Percentiles rank a stretch among this genome's conserved stretches.
Conservation (phyloP, 164 flowering plant genomes). For the Vitis cinerea region DNA sequence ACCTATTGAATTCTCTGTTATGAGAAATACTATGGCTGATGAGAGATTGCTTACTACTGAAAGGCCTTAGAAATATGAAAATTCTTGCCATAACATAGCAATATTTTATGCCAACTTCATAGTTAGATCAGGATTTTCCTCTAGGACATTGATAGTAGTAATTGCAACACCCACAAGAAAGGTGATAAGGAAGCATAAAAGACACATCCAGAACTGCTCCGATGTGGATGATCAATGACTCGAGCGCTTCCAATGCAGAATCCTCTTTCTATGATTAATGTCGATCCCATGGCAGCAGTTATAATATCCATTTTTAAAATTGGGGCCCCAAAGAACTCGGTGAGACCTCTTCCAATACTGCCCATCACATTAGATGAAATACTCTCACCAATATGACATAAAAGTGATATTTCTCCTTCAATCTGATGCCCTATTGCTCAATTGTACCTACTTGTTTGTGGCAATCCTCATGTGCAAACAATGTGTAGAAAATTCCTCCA, state of each 20-base stretch:
- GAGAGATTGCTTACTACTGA: slow-evolving; percentile 61
- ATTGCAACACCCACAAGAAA: slow-evolving; percentile 87
- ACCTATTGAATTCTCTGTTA: slow-evolving; percentile 64
- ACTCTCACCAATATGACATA: slow-evolving; percentile 11
- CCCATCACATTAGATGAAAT: too few species aligned
- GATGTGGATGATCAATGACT: too few species aligned
- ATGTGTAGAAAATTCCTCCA: slow-evolving; percentile 63
- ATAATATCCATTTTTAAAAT: slow-evolving; percentile 57
- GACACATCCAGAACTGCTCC: slow-evolving; percentile 31
- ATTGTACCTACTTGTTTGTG: slow-evolving; percentile 42
- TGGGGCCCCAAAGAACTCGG: too few species aligned
- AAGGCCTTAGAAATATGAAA: slow-evolving; percentile 60
- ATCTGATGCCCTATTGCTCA: slow-evolving; percentile 38
- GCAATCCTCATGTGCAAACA: slow-evolving; percentile 87
- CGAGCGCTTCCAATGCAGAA: too few species aligned
- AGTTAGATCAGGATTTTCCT: slow-evolving; percentile 55
- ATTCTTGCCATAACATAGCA: slow-evolving; percentile 63
- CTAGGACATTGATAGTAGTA: slow-evolving; percentile 63
- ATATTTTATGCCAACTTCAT: slow-evolving; percentile 54
- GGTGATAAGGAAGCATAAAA: slow-evolving; percentile 99
- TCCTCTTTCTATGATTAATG: slow-evolving; percentile 80
- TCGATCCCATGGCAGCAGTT: slow-evolving; percentile 96
- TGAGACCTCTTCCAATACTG: too few species aligned
- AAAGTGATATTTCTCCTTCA: too few species aligned
- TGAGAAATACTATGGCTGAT: slow-evolving; percentile 79